These are phyloP conservation scores for Pestalotiopsis sp. DNA, from an alignment of 2,329 filamentous ascomycete species.

Conservation along the genomic window DNA sequence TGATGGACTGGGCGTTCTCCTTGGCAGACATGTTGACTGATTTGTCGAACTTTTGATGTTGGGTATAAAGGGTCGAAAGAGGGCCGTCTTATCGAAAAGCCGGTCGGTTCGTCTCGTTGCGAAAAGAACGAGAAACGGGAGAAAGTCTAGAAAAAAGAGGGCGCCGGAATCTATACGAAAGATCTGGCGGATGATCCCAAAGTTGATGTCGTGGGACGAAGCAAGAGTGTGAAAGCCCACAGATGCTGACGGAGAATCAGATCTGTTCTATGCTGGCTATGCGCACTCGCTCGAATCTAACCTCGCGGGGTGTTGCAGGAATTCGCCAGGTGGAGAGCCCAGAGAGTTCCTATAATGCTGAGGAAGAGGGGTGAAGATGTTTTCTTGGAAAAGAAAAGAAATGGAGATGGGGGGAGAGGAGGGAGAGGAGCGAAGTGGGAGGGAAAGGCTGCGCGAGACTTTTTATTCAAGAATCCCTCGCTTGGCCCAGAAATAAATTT, in stretches of 20 bases:
- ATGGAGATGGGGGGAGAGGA: conserved; percentile 9
- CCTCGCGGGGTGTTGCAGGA: conserved; percentile 6
- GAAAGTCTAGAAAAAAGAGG: background rate
- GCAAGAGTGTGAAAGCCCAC: conserved; percentile 12
- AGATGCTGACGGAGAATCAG: conserved; percentile 16
- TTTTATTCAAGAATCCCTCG: conserved; percentile 11
- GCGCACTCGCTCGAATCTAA: conserved; percentile 9
- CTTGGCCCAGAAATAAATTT: conserved; percentile 13
- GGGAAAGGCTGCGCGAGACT: conserved; percentile 11
- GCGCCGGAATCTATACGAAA: conserved; percentile 12
- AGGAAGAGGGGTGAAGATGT: conserved; percentile 7
- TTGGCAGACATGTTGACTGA: conserved; percentile 41
- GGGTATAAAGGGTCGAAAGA: background rate
- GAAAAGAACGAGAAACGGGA: background rate
- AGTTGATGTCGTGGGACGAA: background rate
- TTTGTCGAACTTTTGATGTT: conserved; percentile 9
- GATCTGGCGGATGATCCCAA: background rate
- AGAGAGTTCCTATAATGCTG: conserved; percentile 9
- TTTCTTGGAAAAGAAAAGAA: conserved; percentile 5
- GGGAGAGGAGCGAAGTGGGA: background rate
- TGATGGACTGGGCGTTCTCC: conserved; percentile 62
- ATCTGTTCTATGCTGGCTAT: conserved; percentile 14
- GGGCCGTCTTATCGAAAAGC: background rate
- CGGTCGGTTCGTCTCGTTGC: conserved; percentile 5
- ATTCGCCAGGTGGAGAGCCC: conserved; percentile 14